Evolutionary conservation across 1,284 basidiomycete species (phyloP).

Genomic region (Thelephora terrestris): DNA sequence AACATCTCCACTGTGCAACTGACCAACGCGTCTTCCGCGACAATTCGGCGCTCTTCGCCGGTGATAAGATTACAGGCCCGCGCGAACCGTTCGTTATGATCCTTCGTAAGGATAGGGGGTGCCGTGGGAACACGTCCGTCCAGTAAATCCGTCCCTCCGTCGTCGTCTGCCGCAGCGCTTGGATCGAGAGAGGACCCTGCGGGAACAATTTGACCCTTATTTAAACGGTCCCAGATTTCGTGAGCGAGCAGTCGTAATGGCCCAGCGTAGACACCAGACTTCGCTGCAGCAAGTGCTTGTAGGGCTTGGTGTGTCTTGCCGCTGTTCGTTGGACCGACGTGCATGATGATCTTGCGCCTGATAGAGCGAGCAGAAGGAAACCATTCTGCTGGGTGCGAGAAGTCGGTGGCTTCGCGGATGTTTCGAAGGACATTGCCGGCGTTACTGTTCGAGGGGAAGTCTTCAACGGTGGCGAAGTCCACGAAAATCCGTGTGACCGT

Average conservation of each 20-base stretch:
- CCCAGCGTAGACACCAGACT: slow-evolving; percentile 78
- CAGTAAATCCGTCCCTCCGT: not conserved
- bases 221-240: slow-evolving; percentile 91
- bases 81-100: slow-evolving; percentile 38
- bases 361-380: slow-evolving; percentile 29
- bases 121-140: slow-evolving; percentile 24
- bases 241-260: slow-evolving; percentile 90
- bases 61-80: slow-evolving; percentile 86
- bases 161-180: slow-evolving; percentile 19
- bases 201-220: slow-evolving; percentile 78
- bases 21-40: slow-evolving; percentile 49
- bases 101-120: slow-evolving; percentile 25
- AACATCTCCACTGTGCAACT: slow-evolving; percentile 96
- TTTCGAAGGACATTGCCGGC: slow-evolving; percentile 28
- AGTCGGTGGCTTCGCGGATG: slow-evolving; percentile 31
- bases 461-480: not conserved
- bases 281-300: slow-evolving; percentile 73
- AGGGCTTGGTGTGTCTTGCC: slow-evolving; percentile 95
- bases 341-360: slow-evolving; percentile 77
- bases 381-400: slow-evolving; percentile 29
- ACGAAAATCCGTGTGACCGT: not conserved
- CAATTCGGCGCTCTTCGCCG: slow-evolving; percentile 81
- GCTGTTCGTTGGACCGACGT: slow-evolving; percentile 96
- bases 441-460: not conserved
- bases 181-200: slow-evolving; percentile 31